Evolutionary conservation across 1,284 basidiomycete genomes (phyloP), one percentile per base, ranked within the genome.

Genomic region (Leccinum pseudoinsigne): DNA sequence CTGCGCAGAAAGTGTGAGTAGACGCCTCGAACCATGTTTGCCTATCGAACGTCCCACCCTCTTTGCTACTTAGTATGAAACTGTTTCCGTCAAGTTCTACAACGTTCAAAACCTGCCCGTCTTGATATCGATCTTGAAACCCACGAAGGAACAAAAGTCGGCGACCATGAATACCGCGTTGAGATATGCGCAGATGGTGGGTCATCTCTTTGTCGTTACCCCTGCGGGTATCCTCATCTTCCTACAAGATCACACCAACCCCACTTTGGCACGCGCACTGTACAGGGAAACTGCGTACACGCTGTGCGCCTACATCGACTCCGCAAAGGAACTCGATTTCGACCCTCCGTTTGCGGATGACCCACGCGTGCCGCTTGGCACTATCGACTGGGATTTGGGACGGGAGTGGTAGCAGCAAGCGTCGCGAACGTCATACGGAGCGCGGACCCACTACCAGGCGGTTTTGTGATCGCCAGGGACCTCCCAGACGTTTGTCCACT

Each of bases 331-430:
- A 34, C 66, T 77, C 59, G 75, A 82, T 40, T 89, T 88, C 69
- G 87, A 92, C 66, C 89, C 90, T 7, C 83, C 83, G 0, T 84
- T 87, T 67, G 57, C 77, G 40, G 64, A 66, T 28, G 62, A 62
- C 31, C 28, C 34, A 57, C 14, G 12, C 18, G 51, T 12, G 45
- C 51, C 57, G 38, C 63, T 57, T 50, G 73, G 56, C 71, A 76
- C 10, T 42, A 71, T 93, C 58, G 90, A 93, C 80, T 93, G 14
- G 91, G 91, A 18, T 86, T 89, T 31, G 90, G 92, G 3, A 86
- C 85, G 2, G 91, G 91, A 3, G 78, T 87, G 42, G 82, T 89
- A 18, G 84, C 84, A 3, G 79, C 84, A 51, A 71, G 74, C 12
- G 71, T 91, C 12, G 80, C 82, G 59, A 66, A 76, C 26, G 57